Evolutionary conservation across 192 early-diverging fungal species (phyloP), one percentile per base, ranked within the genome.

Genomic region (Tieghemiomyces parasiticus): DNA sequence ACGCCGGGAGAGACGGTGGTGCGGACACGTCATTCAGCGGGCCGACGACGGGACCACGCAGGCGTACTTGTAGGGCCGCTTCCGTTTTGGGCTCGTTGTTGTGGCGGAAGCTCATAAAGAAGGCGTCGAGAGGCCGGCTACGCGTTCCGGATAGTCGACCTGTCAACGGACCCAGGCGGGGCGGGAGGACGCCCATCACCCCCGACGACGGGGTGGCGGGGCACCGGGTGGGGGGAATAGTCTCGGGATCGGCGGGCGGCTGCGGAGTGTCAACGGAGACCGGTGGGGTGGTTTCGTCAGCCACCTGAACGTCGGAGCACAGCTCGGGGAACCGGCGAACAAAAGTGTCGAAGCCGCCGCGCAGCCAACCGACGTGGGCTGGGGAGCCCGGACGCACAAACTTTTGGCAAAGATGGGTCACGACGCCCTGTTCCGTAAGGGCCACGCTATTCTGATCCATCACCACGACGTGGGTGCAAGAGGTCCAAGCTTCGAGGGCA

Each of bases 301-400:
- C 46, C 3, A 1, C 20, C 20, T 47, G 46, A 47, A 19, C 25
- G 46, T 19, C 19, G 46, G 25, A 19, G 46, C 46, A 47, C 46
- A 24, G 3, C 46, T 19, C 8, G 19, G 50, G 50, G 26, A 52
- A 52, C n/a, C 50, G 50, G n/a, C 25, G 25, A 20, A 14, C 25
- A 29, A 52, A 52, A 2, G 50, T 26, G 22, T 52, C 50, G 26
- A 52, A 52, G 2, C 50, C 50, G 14, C 50, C 50, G 2, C 19
- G 50, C 50, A 52, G 29, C 50, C 50, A 52, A 14, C 50, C 50
- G 28, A 52, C 28, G 50, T 52, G 50, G 22, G 28, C 50, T 14
- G 50, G 2, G n/a, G 50, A 52, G n/a, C 22, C 26, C 2, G 50
- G 19, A 13, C 28, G 25, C 22, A 26, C 28, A 52, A 52, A 52